Percentiles rank a stretch among this genome's conserved stretches.
Evolutionary conservation across 352 stramenopile genomes (phyloP).

Genomic region (Pythium utonaiense): DNA sequence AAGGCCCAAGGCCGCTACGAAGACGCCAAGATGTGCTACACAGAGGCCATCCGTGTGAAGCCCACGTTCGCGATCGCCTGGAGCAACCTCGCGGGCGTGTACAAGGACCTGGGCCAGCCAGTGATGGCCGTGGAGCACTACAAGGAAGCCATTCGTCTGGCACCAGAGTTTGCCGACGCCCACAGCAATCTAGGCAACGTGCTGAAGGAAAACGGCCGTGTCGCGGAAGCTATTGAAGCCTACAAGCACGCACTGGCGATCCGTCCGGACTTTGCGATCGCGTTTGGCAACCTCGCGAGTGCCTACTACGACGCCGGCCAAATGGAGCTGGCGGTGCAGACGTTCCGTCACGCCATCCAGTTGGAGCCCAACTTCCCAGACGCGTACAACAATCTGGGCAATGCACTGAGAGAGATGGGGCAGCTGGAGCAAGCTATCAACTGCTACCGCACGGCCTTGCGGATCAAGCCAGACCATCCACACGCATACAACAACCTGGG

Average conservation of each 20-base stretch:
- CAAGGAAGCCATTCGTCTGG: constrained; percentile 72
- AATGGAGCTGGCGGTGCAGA: constrained; percentile 77
- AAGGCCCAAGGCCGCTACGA: constrained; percentile 84
- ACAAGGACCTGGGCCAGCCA: constrained; percentile 89
- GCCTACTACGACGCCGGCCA: constrained; percentile 89
- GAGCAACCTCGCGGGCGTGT: constrained; percentile 89
- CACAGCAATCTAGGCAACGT: constrained; percentile 87
- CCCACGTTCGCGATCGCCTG: constrained; percentile 91
- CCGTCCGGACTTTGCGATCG: constrained; percentile 89
- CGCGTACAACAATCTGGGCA: constrained; percentile 93
- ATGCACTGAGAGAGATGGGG: constrained; percentile 84
- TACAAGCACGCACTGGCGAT: constrained; percentile 85
- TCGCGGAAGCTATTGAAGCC: constrained; percentile 76
- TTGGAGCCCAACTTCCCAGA: constrained; percentile 92
- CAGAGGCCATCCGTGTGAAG: constrained; percentile 86
- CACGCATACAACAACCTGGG: constrained; percentile 95
- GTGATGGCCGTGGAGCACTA: constrained; percentile 84
- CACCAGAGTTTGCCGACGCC: constrained; percentile 82
- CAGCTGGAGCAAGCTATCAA: constrained; percentile 78
- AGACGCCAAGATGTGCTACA: constrained; percentile 89
- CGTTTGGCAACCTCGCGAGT: constrained; percentile 89
- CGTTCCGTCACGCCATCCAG: constrained; percentile 90
- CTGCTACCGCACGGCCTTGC: constrained; percentile 87
- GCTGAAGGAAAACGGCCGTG: constrained; percentile 68
- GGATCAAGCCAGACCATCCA: constrained; percentile 90